A percentile compares a stretch with the other conserved stretches of the same genome.
These are phyloP conservation scores for Hansenula sp. DNA, from an alignment of 1,139 yeast species.

Conservation along the genomic window DNA sequence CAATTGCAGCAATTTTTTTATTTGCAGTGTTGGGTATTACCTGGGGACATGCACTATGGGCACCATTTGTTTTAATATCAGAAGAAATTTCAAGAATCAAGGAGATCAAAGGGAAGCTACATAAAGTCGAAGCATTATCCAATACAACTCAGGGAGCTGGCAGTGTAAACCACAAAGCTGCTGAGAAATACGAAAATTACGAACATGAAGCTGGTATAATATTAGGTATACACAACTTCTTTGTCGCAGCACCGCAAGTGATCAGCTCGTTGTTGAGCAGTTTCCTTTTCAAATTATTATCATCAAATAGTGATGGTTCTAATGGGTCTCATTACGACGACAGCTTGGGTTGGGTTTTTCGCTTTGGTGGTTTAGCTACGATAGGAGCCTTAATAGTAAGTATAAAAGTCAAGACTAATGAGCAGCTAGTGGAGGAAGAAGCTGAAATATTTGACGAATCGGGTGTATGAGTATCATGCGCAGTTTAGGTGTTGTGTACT, in stretches of 20 bases:
- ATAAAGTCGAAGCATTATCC: conserved; percentile 5
- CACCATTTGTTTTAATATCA: conserved; percentile 44
- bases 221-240: conserved; percentile 44
- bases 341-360: conserved; percentile 43
- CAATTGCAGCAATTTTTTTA: conserved; percentile 33
- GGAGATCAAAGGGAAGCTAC: conserved; percentile 26
- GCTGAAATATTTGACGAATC: conserved; percentile 7
- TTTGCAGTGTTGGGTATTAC: conserved; percentile 42
- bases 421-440: conserved; percentile 30
- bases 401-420: conserved; percentile 28
- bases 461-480: background rate
- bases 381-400: conserved; percentile 35
- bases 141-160: background rate
- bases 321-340: conserved; percentile 25
- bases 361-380: conserved; percentile 41
- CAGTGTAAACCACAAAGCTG: conserved; percentile 5
- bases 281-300: conserved; percentile 31
- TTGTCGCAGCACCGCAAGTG: conserved; percentile 46
- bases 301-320: conserved; percentile 13
- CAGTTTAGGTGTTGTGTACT: no score
- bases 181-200: conserved; percentile 25
- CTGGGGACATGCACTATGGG: conserved; percentile 50
- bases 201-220: conserved; percentile 45
- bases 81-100: conserved; percentile 44
- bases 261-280: conserved; percentile 37